A percentile compares a stretch with the other conserved stretches of the same genome.
Conservation (phyloP, 805 yeast genomes). For the Myxozyma mucilagina region DNA sequence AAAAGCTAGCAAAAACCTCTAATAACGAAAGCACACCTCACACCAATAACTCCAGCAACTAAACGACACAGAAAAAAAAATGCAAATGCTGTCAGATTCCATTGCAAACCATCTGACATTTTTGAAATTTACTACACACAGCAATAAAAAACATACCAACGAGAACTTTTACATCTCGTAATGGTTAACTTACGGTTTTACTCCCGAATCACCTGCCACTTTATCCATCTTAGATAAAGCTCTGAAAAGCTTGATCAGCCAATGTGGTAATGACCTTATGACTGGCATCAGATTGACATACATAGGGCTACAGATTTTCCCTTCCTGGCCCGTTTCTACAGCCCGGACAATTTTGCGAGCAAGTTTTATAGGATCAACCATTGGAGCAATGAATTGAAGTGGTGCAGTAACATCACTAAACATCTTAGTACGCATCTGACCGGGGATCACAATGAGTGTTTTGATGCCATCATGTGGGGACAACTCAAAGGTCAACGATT, state of each 20-base stretch:
- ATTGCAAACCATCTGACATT: no score
- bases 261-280: conserved; percentile 72
- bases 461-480: conserved; percentile 60
- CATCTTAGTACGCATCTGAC: conserved; percentile 74
- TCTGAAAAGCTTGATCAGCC: conserved; percentile 56
- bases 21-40: no score
- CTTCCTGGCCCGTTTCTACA: conserved; percentile 60
- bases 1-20: no score
- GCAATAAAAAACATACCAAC: neutral
- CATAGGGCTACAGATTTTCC: conserved; percentile 70
- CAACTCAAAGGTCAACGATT: conserved; percentile 66
- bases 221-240: conserved; percentile 67
- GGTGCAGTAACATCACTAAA: conserved; percentile 76
- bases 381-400: conserved; percentile 74
- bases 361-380: conserved; percentile 64
- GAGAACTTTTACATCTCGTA: no score
- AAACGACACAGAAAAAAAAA: no score
- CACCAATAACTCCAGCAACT: no score
- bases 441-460: conserved; percentile 80
- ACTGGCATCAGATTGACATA: conserved; percentile 76
- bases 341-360: conserved; percentile 60
- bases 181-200: no score
- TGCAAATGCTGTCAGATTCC: no score
- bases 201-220: conserved; percentile 31
- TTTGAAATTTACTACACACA: no score